Evolutionary conservation across 202 grass and related monocot species (phyloP), one percentile per base, ranked within the genome.

Genomic region (Cymbopogon flexuosus): DNA sequence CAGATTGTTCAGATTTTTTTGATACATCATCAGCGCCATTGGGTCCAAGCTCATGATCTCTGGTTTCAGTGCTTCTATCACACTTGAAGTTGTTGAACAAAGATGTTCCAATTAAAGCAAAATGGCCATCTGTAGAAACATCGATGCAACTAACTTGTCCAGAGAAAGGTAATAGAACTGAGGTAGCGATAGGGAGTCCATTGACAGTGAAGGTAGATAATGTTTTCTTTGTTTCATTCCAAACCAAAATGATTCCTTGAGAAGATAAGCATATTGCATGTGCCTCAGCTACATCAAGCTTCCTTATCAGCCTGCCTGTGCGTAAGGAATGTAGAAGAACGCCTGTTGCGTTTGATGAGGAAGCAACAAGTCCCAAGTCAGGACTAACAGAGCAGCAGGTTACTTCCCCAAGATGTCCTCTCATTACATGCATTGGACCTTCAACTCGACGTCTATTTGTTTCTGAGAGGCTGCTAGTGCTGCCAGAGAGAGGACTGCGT

Each of bases 181-280:
- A 88, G 57, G 77, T 93, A 29, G 88, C 84, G 83, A 93, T 88
- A 61, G 74, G 90, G 39, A 95, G 79, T 56, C 96, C 96, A 89
- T 99, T 99, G 60, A 99, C 92, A 16, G 92, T 96, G 77, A 99
- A 96, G 81, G 88, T 96, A 76, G 88, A 99, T 72, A 99, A 70
- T 31, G 62, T 95, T 91, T 95, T 93, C 67, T 83, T 86, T 62
- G 80, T 76, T 84, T 85, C 86, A 61, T 90, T 96, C 96, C 96
- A 99, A 79, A 91, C 78, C 80, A 99, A 88, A 69, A 99, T 80
- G 16, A 96, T 65, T 72, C 96, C 96, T 83, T 96, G 87, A 88
- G 82, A 93, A 80, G 96, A 99, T 62, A 99, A 80, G 43, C 92
- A 72, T 62, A 96, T 76, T 75, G 74, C 45, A 84, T 91, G 86